Evolutionary conservation across 768 basidiomycete genomes (phyloP).

Genomic region (Lactarius deliciosus): DNA sequence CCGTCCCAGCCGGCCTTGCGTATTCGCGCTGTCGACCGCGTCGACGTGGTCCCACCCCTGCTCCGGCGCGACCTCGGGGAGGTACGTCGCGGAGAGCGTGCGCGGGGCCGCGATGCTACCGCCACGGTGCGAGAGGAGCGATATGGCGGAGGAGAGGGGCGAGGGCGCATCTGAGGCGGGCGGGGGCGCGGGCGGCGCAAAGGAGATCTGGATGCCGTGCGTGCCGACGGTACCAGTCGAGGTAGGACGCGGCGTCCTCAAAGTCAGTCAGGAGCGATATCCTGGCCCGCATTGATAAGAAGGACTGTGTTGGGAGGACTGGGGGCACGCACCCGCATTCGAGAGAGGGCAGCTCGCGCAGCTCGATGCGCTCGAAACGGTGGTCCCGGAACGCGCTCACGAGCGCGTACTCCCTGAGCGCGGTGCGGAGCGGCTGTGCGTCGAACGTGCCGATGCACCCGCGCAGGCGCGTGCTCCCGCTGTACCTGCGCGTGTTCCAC

Average conservation of each 20-base stretch:
- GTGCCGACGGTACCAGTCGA: conserved; percentile 92
- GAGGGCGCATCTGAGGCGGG: conserved; percentile 65
- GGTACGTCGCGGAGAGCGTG: conserved; percentile 81
- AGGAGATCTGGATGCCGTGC: conserved; percentile 89
- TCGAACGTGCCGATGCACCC: conserved; percentile 97
- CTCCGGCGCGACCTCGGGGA: conserved; percentile 88
- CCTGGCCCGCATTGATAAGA: not conserved
- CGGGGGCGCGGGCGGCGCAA: conserved; percentile 69
- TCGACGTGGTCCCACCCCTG: conserved; percentile 95
- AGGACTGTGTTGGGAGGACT: no score
- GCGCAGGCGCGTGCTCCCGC: conserved; percentile 58
- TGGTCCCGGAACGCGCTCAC: conserved; percentile 88
- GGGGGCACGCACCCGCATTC: conserved; percentile 74
- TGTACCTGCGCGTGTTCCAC: conserved; percentile 78
- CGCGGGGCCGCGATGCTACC: conserved; percentile 38
- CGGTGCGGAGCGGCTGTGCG: conserved; percentile 66
- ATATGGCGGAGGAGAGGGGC: conserved; percentile 64
- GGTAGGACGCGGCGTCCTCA: conserved; percentile 76
- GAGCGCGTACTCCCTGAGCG: conserved; percentile 86
- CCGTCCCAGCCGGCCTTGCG: conserved; percentile 91
- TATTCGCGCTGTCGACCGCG: conserved; percentile 88
- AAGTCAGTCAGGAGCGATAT: conserved; percentile 94
- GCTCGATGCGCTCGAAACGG: conserved; percentile 79
- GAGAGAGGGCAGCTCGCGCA: conserved; percentile 71
- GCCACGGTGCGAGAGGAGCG: conserved; percentile 41